Conservation (phyloP, 2,329 filamentous ascomycete species). For the Sporothrix phasma region DNA sequence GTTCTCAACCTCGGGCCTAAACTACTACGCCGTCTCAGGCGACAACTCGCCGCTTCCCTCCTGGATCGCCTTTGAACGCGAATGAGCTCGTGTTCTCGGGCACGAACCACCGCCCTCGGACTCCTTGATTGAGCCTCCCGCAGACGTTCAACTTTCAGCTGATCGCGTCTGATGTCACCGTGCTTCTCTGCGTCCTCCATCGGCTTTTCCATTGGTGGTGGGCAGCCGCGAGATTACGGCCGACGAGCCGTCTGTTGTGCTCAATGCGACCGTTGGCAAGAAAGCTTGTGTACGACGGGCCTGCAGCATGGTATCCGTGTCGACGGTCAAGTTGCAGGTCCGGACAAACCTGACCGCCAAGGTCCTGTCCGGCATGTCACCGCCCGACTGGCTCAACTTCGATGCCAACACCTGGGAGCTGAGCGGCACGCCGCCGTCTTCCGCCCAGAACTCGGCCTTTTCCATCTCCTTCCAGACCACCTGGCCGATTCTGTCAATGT, state of each 20-base stretch:
- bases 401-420: constrained; percentile 52
- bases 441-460: constrained; percentile 51
- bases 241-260: constrained; percentile 42
- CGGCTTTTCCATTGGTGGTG: constrained; percentile 61
- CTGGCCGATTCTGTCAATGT: constrained; percentile 49
- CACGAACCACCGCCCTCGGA: constrained; percentile 54
- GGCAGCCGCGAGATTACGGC: constrained; percentile 61
- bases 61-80: constrained; percentile 70
- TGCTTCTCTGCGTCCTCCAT: constrained; percentile 59
- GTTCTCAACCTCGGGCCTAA: constrained; percentile 50
- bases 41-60: constrained; percentile 77
- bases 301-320: constrained; percentile 44
- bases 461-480: constrained; percentile 48
- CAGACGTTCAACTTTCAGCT: constrained; percentile 63
- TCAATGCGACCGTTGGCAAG: constrained; percentile 47
- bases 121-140: constrained; percentile 53
- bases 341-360: constrained; percentile 30
- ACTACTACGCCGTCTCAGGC: constrained; percentile 67
- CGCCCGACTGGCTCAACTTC: constrained; percentile 61
- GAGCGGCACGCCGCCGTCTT: constrained; percentile 52
- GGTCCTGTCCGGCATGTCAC: constrained; percentile 39
- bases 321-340: constrained; percentile 42
- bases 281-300: constrained; percentile 42
- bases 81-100: constrained; percentile 58
- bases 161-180: constrained; percentile 69